Conservation (phyloP, 805 yeast species). For the Metschnikowia bowlesiae region DNA sequence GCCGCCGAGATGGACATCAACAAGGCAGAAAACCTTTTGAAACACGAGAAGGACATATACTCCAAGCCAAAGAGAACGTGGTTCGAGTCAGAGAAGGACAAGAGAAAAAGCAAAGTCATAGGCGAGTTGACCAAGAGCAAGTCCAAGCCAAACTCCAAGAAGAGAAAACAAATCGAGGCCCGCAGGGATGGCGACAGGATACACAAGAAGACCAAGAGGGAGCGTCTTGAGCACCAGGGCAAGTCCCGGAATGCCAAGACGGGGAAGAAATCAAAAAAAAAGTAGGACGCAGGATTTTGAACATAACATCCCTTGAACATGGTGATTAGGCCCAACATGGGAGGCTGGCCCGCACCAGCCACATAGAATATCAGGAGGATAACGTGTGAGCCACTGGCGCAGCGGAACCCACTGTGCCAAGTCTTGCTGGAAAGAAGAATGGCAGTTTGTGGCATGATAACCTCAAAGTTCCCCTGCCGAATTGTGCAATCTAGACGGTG, state of each 20-base stretch:
- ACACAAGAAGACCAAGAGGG: slow-evolving; percentile 77
- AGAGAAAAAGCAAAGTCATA: slow-evolving; percentile 38
- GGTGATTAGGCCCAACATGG: too few species aligned
- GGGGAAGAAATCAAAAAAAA: slow-evolving; percentile 10
- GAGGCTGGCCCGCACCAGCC: too few species aligned
- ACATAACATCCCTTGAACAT: too few species aligned
- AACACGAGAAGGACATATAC: slow-evolving; percentile 75
- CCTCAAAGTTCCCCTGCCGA: too few species aligned
- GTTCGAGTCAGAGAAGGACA: slow-evolving; percentile 70
- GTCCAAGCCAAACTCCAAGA: slow-evolving; percentile 58
- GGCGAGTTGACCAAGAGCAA: slow-evolving; percentile 45
- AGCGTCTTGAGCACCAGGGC: slow-evolving; percentile 41
- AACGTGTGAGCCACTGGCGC: too few species aligned
- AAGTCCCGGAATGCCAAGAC: slow-evolving; percentile 14
- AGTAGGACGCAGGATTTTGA: not conserved
- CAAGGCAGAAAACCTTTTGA: slow-evolving; percentile 80
- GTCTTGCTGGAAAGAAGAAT: too few species aligned
- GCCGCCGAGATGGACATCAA: slow-evolving; percentile 87
- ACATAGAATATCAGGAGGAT: too few species aligned
- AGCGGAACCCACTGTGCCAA: too few species aligned
- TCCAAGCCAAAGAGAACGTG: slow-evolving; percentile 94
- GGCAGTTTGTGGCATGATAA: too few species aligned
- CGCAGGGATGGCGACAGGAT: slow-evolving; percentile 50
- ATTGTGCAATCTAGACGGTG: too few species aligned
- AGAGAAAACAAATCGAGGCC: slow-evolving; percentile 67